A percentile compares a stretch with the other conserved stretches of the same genome.
These are phyloP conservation scores for Hypoxylon sp. DNA, from an alignment of 2,329 filamentous ascomycete genomes.

Conservation along the genomic window DNA sequence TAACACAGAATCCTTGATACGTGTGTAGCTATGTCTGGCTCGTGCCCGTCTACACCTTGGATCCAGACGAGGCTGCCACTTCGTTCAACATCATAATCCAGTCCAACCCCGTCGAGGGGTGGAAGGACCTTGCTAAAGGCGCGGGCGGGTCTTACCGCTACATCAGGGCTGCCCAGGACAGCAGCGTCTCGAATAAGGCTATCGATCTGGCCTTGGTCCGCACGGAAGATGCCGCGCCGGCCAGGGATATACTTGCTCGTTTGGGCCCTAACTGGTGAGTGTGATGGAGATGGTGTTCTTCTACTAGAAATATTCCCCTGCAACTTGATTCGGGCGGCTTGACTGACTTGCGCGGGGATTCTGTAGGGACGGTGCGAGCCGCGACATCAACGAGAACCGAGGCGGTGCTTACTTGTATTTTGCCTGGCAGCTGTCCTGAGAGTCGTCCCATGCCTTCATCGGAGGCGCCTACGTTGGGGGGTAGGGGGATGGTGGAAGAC, in stretches of 20 bases:
- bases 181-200: background rate
- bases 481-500: background rate
- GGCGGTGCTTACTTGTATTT: background rate
- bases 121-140: background rate
- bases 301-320: background rate
- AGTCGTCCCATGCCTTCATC: too few species aligned
- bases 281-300: background rate
- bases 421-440: background rate
- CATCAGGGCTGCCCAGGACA: background rate
- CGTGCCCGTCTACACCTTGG: too few species aligned
- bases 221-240: background rate
- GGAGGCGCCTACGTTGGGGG: too few species aligned
- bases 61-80: too few species aligned
- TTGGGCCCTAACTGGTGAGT: background rate
- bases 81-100: too few species aligned
- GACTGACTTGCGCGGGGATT: background rate
- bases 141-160: background rate
- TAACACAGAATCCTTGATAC: too few species aligned
- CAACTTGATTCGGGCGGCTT: background rate
- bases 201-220: background rate
- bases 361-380: background rate
- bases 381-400: background rate
- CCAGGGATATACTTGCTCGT: background rate
- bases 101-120: background rate
- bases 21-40: too few species aligned